phyloP scores from a whole-genome alignment of 1,284 basidiomycete species.

The Phellopilus nigrolimitatus region DNA sequence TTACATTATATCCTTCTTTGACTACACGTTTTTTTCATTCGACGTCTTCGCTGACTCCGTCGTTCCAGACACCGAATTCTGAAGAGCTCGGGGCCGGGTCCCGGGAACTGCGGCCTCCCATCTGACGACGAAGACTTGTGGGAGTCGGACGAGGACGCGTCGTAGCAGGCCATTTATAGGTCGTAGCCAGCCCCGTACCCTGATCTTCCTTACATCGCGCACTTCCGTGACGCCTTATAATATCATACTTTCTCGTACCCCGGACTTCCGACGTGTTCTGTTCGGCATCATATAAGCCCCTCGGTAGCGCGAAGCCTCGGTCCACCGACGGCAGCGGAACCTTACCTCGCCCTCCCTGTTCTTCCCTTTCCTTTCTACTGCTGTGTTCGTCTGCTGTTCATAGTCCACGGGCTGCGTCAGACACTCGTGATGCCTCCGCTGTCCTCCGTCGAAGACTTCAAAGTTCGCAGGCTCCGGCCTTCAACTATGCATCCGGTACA shows the following conservation, averaged over 20 bases:
- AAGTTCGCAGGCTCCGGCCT: too few relatives aligned
- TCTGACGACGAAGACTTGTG: constrained; percentile 33
- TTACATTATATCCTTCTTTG: not conserved
- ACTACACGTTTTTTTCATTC: not conserved
- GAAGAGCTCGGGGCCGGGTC: constrained; percentile 29
- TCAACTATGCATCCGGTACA: too few relatives aligned
- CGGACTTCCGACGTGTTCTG: too few relatives aligned
- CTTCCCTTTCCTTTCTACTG: too few relatives aligned
- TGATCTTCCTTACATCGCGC: not conserved
- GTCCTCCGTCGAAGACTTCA: too few relatives aligned
- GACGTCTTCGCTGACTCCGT: not conserved
- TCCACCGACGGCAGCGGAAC: too few relatives aligned
- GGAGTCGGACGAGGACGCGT: constrained; percentile 11
- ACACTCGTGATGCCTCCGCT: too few relatives aligned
- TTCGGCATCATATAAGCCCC: too few relatives aligned
- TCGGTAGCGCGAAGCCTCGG: too few relatives aligned
- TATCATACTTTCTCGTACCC: not conserved
- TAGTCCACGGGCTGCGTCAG: too few relatives aligned
- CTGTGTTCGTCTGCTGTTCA: too few relatives aligned
- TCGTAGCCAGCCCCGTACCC: not conserved
- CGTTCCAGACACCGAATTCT: constrained; percentile 42
- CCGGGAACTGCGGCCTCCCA: constrained; percentile 35
- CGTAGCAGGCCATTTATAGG: not conserved
- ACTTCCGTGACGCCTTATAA: not conserved
- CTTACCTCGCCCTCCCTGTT: too few relatives aligned